Evolutionary conservation across 805 yeast genomes (phyloP).

Genomic region (Tetrapisispora iriomotensis): DNA sequence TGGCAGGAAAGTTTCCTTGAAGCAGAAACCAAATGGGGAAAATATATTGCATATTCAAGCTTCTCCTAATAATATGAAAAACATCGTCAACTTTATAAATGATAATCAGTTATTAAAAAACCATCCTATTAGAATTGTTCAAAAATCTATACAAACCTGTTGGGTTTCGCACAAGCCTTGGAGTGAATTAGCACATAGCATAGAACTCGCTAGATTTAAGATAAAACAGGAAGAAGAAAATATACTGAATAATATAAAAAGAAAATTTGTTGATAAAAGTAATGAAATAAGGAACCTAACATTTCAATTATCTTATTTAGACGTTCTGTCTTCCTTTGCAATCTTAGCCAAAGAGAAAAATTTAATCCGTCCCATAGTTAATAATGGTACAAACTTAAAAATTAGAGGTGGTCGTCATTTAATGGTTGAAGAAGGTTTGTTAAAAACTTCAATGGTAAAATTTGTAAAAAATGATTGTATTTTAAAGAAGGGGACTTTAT

Average conservation of each 20-base stretch:
- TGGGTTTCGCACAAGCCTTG: constrained; percentile 42
- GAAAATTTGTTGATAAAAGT: constrained; percentile 36
- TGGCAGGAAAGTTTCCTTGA: constrained; percentile 28
- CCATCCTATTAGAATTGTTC: constrained; percentile 24
- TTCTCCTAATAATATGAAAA: constrained; percentile 21
- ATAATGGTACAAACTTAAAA: constrained; percentile 36
- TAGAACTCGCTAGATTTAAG: constrained; percentile 36
- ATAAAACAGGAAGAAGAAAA: constrained; percentile 47
- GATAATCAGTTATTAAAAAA: constrained; percentile 4
- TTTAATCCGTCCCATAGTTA: constrained; percentile 57
- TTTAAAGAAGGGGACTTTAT: constrained; percentile 25
- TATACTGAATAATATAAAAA: constrained; percentile 42
- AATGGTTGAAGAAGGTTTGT: constrained; percentile 72
- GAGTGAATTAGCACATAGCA: constrained; percentile 39
- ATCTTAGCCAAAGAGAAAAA: constrained; percentile 56
- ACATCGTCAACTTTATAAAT: constrained; percentile 14
- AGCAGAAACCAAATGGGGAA: constrained; percentile 35
- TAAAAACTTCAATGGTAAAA: constrained; percentile 31
- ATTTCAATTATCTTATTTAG: constrained; percentile 52
- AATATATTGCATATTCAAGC: constrained; percentile 43
- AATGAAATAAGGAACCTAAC: constrained; percentile 42
- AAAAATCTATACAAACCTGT: constrained; percentile 35
- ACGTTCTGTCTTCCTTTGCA: constrained; percentile 66
- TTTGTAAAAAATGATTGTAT: constrained; percentile 29
- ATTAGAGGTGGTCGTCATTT: constrained; percentile 69